Base-by-base conservation (phyloP, 208 protist species). In the Crithidia bombi region DNA sequence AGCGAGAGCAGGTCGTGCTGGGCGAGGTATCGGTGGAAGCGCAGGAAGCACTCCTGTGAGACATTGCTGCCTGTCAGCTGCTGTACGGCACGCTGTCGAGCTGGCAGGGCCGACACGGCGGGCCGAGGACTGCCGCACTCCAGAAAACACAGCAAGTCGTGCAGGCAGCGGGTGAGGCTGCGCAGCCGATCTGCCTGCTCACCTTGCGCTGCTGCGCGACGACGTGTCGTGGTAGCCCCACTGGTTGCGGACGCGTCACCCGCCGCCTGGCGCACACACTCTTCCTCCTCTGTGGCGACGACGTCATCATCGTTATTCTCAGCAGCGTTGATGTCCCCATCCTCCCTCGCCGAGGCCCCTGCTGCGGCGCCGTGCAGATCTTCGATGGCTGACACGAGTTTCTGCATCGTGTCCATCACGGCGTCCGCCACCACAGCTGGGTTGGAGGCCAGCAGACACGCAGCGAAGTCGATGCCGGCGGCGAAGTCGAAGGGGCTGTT, bases 21-120 rank as follows among this genome's bases (percentile, higher is more conserved):
- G 41, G 67, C 81, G 26, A 91, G 73, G 58, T 89, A 62, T 47
- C 83, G 75, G 73, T 79, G 82, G 17, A 91, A 75, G 39, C 65
- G 35, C 15, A 73, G 33, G 46, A 65, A 73, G 0, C 57, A 50
- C 57, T 66, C 57, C 25, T 70, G 59, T 15, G 64, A 38, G 30
- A 7, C 33, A 19, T 49, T 65, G 35, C 36, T 26, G 35, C 52
- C 46, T 25, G 32, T 47, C 26, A 23, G 25, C 62, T 75, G 44
- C 65, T 65, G 54, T 10, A 46, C 43, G 38, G 64, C 71, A 3
- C 73, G 73, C 52, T 73, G 65, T 6, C 73, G 65, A 6, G 68
- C 50, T 19, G 75, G 61, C 52, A 64, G 36, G 33, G 51, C 65
- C 25, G 39, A 28, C 68, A 30, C 57, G 11, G 64, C 62, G 12